Conservation (phyloP, 805 yeast species). For the Yarrowia keelungensis region DNA sequence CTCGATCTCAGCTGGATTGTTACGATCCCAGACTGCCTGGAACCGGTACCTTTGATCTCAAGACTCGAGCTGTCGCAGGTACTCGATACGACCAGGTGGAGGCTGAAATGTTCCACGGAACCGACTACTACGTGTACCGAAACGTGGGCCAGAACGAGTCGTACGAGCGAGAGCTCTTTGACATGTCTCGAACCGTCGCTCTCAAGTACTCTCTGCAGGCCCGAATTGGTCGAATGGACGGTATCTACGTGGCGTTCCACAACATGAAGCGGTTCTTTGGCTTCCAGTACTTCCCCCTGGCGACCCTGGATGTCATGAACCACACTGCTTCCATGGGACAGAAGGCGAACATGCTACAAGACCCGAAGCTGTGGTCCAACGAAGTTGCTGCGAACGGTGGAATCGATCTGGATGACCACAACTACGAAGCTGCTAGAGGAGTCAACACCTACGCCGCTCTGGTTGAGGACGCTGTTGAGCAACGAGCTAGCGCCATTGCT, state of each 20-base stretch:
- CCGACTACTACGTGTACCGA: constrained; percentile 71
- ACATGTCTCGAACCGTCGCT: constrained; percentile 75
- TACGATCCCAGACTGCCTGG: constrained; percentile 79
- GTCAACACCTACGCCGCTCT: constrained; percentile 3
- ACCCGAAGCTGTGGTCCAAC: constrained; percentile 7
- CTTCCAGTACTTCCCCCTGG: constrained; percentile 82
- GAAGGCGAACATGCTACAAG: constrained; percentile 1
- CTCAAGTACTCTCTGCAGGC: constrained; percentile 91
- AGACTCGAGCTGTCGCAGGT: constrained; percentile 89
- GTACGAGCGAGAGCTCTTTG: constrained; percentile 80
- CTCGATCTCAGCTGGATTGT: constrained; percentile 93
- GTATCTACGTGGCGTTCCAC: constrained; percentile 91
- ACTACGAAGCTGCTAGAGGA: neutral
- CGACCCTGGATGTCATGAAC: constrained; percentile 69
- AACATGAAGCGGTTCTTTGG: constrained; percentile 83
- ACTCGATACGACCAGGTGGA: constrained; percentile 67
- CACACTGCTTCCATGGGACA: constrained; percentile 49
- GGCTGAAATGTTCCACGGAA: constrained; percentile 57
- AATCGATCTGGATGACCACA: neutral
- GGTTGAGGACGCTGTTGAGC: constrained; percentile 27
- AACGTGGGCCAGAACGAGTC: constrained; percentile 74
- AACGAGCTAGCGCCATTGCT: constrained; percentile 58
- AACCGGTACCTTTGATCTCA: constrained; percentile 88
- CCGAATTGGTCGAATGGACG: constrained; percentile 95
- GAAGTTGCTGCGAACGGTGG: neutral